These are phyloP conservation scores for Xylaria castorea DNA, from an alignment of 495 filamentous ascomycete species.

Conservation along the genomic window DNA sequence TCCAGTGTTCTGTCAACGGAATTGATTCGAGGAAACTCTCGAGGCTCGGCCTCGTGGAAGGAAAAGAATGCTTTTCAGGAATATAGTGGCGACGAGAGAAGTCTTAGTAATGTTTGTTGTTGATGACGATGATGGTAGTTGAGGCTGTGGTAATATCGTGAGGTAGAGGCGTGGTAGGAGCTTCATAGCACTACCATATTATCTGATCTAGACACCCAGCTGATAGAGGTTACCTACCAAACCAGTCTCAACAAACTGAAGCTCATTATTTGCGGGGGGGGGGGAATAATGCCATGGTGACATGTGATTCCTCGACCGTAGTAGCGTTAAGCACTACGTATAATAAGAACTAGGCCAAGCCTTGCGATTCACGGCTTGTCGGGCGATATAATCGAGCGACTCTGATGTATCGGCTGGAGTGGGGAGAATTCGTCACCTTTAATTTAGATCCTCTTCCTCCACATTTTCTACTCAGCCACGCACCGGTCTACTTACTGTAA, in stretches of 20 bases:
- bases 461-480: conserved; percentile 22
- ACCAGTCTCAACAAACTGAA: conserved; percentile 4
- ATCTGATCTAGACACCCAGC: conserved; percentile 16
- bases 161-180: conserved; percentile 10
- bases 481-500: background rate
- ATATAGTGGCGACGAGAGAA: background rate
- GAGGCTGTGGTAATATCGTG: background rate
- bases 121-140: conserved; percentile 6
- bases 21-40: background rate
- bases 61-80: background rate
- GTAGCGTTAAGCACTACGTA: background rate
- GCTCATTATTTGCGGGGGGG: background rate
- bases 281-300: background rate
- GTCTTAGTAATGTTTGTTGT: conserved; percentile 12
- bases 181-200: conserved; percentile 11
- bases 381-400: conserved; percentile 5
- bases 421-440: conserved; percentile 19
- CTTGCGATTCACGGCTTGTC: conserved; percentile 12
- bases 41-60: background rate
- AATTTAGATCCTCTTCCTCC: conserved; percentile 3
- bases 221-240: conserved; percentile 6
- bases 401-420: background rate
- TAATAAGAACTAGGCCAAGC: background rate
- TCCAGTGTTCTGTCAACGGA: background rate
- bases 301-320: background rate